Evolutionary conservation across 164 flowering plant species (phyloP).

Genomic region (Stephania cephalantha): DNA sequence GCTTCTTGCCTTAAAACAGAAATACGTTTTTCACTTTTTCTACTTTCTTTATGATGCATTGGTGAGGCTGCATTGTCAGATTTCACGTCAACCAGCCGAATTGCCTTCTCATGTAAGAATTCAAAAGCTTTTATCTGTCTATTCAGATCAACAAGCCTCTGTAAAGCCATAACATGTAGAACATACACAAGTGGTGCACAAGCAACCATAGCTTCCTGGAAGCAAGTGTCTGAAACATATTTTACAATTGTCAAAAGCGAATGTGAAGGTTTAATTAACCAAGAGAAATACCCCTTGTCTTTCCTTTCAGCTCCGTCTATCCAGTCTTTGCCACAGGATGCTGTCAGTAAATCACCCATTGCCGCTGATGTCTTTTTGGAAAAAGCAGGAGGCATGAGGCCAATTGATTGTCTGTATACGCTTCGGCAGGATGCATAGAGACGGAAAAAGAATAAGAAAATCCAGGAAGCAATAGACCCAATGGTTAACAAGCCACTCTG

Average conservation of each 20-base stretch:
- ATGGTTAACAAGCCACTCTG: slow-evolving; percentile 7
- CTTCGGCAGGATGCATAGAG: slow-evolving; percentile 62
- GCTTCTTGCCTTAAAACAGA: slow-evolving; percentile 54
- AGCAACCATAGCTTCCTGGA: slow-evolving; percentile 22
- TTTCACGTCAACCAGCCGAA: slow-evolving; percentile 15
- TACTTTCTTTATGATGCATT: slow-evolving; percentile 24
- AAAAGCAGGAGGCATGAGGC: slow-evolving; percentile 62
- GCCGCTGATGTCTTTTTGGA: slow-evolving; percentile 48
- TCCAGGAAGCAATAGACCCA: slow-evolving; percentile 30
- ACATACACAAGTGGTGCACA: slow-evolving; percentile 49
- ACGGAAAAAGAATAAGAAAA: slow-evolving; percentile 59
- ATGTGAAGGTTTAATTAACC: slow-evolving; percentile 54
- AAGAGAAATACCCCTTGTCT: slow-evolving; percentile 65
- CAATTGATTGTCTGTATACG: slow-evolving; percentile 54
- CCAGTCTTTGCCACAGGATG: slow-evolving; percentile 58
- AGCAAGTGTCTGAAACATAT: slow-evolving; percentile 34
- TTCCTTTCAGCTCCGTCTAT: slow-evolving; percentile 37
- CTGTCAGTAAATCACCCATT: slow-evolving; percentile 51
- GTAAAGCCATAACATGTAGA: slow-evolving; percentile 58
- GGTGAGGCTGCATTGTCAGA: slow-evolving; percentile 29
- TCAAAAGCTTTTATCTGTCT: slow-evolving; percentile 50
- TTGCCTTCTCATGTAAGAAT: slow-evolving; percentile 38
- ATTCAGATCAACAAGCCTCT: slow-evolving; percentile 81
- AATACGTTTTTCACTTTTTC: slow-evolving; percentile 30
- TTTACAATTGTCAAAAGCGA: slow-evolving; percentile 42